Evolutionary conservation across 1,284 basidiomycete genomes (phyloP), one percentile per base, ranked within the genome.

Genomic region (Butyriboletus regius): DNA sequence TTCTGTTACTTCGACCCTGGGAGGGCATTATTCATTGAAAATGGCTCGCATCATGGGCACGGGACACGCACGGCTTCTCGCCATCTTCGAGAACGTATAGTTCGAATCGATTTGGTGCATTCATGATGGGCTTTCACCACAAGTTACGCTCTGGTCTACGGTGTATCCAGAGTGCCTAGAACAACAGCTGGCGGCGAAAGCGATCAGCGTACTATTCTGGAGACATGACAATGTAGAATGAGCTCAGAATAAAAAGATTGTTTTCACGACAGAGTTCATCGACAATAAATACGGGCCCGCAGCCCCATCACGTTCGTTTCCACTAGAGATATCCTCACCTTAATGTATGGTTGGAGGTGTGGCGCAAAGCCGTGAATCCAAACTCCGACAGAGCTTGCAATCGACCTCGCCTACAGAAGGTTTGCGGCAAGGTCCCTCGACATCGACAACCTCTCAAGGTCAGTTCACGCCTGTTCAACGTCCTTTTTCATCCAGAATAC

Each of bases 21-120:
- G 43, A 49, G 28, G 43, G 48, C 2, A 26, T 38, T 35, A 47
- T 28, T 17, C 18, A 20, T 32, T 46, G 37, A 38, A 33, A 40
- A 46, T 7, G 22, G n/a, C 4, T 17, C 7, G 31, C 3, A 35
- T 36, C 31, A 37, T 24, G 7, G 35, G 29, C 14, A 38, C 5
- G 35, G 29, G 31, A 38, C 38, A 78, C 90, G 75, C 75, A 95
- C 91, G 82, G 76, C 73, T 88, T 88, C 74, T 98, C 94, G 63
- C 87, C 91, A 60, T 97, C 90, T 34, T 90, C 88, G 29, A 94
- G 81, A 49, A 95, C 89, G 66, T 85, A 92, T 59, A 94, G 78
- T 70, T 96, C 94, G 68, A 88, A 89, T 60, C 95, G 84, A 68
- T 86, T 85, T 9, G 93, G 93, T 43, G 91, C 91, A 72, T 98